These are phyloP conservation scores for Talaromyces pinophilus DNA, from an alignment of 2,329 filamentous ascomycete genomes.

Conservation along the genomic window DNA sequence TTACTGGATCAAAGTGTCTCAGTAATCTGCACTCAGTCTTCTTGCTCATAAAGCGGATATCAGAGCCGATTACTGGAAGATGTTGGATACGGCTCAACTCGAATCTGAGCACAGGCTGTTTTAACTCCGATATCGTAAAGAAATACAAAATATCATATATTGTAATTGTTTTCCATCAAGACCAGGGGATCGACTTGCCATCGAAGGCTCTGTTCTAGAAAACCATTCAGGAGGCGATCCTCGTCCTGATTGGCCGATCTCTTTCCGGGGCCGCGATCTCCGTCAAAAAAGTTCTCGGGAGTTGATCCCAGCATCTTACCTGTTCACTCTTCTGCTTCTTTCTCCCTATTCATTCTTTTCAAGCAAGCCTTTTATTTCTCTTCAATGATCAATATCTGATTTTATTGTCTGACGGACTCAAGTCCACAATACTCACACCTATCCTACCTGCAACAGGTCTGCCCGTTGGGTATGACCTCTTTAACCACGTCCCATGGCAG, in stretches of 20 bases:
- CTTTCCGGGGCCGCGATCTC: conserved; percentile 11
- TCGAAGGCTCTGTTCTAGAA: not conserved
- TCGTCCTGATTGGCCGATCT: conserved; percentile 19
- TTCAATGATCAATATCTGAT: conserved; percentile 17
- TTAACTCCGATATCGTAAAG: not conserved
- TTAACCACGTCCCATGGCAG: conserved; percentile 29
- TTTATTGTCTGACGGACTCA: conserved; percentile 5
- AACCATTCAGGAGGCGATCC: conserved; percentile 5
- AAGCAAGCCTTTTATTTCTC: conserved; percentile 1
- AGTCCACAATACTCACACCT: not conserved
- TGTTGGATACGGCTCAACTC: not conserved
- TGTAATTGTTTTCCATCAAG: not conserved
- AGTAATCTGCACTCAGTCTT: too few relatives aligned
- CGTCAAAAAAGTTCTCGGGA: conserved; percentile 24
- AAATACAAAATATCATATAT: not conserved
- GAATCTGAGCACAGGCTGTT: not conserved
- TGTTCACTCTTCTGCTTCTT: not conserved
- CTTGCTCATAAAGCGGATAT: not conserved
- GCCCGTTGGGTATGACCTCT: conserved; percentile 28
- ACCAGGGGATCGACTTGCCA: too few relatives aligned
- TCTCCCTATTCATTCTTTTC: conserved; percentile 5
- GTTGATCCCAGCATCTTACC: conserved; percentile 2
- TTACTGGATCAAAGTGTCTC: too few relatives aligned
- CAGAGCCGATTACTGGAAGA: not conserved
- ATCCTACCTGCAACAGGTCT: not conserved